These are phyloP conservation scores for Lodderomyces theae DNA, from an alignment of 1,139 yeast species.

Conservation along the genomic window DNA sequence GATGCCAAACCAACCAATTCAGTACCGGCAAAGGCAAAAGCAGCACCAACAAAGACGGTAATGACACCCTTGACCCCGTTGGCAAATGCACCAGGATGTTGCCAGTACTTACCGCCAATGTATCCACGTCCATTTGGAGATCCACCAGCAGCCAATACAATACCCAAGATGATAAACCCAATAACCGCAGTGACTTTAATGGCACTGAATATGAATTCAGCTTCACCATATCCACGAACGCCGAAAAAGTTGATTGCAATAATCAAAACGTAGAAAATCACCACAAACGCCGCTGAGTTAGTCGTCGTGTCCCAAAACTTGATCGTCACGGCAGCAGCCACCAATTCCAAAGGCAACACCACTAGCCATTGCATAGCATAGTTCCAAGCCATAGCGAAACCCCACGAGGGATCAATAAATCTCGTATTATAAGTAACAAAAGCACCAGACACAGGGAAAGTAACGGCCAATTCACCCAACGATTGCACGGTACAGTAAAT, in stretches of 20 bases:
- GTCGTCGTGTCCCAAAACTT: slow-evolving; percentile 58
- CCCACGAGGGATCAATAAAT: slow-evolving; percentile 71
- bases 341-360: slow-evolving; percentile 68
- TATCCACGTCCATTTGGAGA: slow-evolving; percentile 41
- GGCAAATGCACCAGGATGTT: slow-evolving; percentile 38
- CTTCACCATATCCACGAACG: slow-evolving; percentile 69
- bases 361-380: slow-evolving; percentile 72
- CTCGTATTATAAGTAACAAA: slow-evolving; percentile 61
- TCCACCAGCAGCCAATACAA: slow-evolving; percentile 68
- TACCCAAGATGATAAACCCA: slow-evolving; percentile 72
- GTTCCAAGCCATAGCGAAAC: slow-evolving; percentile 77
- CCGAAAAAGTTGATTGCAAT: slow-evolving; percentile 58
- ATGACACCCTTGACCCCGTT: slow-evolving; percentile 59
- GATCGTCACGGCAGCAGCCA: slow-evolving; percentile 72
- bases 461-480: slow-evolving; percentile 68
- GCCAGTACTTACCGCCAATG: slow-evolving; percentile 61
- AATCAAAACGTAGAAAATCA: slow-evolving; percentile 60
- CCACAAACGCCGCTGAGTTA: slow-evolving; percentile 68
- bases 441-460: slow-evolving; percentile 74
- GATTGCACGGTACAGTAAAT: slow-evolving; percentile 67
- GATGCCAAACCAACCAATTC: slow-evolving; percentile 48
- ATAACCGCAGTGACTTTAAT: slow-evolving; percentile 61
- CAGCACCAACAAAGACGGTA: slow-evolving; percentile 45
- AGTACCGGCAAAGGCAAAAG: slow-evolving; percentile 48
- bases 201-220: slow-evolving; percentile 61